Conservation (phyloP, 768 basidiomycete species). For the Rhodocollybia butyracea region DNA sequence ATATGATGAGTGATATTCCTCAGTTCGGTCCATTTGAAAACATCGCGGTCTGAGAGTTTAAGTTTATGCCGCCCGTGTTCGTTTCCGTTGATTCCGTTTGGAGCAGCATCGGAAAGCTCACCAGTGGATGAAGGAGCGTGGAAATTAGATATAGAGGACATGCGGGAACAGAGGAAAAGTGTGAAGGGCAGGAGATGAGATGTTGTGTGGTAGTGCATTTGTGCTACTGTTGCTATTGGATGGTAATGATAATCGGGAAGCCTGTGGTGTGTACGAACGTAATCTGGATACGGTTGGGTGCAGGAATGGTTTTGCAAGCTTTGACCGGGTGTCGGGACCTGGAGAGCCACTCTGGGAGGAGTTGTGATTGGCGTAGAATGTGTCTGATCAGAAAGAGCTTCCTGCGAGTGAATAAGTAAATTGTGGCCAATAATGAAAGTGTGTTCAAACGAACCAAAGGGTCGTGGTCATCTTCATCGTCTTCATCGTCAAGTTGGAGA, state of each 20-base stretch:
- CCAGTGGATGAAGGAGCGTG: conserved; percentile 25
- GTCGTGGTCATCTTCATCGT: conserved; percentile 21
- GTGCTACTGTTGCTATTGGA: conserved; percentile 40
- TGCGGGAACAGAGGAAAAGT: conserved; percentile 70
- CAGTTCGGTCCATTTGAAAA: conserved; percentile 76
- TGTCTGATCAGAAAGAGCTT: conserved; percentile 27
- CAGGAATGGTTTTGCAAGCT: conserved; percentile 54
- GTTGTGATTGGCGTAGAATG: conserved; percentile 35
- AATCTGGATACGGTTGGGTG: conserved; percentile 79
- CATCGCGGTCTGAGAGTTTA: conserved; percentile 40
- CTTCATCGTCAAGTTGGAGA: conserved; percentile 23
- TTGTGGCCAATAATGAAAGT: conserved; percentile 19
- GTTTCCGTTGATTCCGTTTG: too few relatives aligned
- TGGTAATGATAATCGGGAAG: conserved; percentile 40
- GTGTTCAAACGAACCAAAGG: conserved; percentile 2
- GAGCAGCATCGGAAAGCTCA: conserved; percentile 14
- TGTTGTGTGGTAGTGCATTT: conserved; percentile 38
- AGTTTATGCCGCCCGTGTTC: too few relatives aligned
- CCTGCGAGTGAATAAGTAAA: neutral
- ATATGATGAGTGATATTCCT: conserved; percentile 56
- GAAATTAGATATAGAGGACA: conserved; percentile 58
- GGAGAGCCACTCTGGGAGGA: conserved; percentile 38
- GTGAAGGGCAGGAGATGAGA: conserved; percentile 57
- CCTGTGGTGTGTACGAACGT: conserved; percentile 60
- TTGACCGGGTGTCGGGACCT: conserved; percentile 30